Conservation (phyloP, 164 flowering plant genomes). For the Nymphaea thermarum region DNA sequence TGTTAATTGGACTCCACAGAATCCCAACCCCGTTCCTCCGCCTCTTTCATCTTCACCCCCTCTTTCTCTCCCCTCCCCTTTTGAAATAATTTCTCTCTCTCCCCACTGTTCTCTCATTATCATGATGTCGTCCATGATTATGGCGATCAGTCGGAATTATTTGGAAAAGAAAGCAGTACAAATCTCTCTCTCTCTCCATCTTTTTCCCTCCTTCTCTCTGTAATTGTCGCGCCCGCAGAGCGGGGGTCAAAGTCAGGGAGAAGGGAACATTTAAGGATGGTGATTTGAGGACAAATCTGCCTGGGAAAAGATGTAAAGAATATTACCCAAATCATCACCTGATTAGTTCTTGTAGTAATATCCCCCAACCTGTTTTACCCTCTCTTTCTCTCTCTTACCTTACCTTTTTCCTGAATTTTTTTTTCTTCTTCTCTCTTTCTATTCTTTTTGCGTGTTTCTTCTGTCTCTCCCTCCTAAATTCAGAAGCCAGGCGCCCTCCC, state of each 20-base stretch:
- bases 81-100: background rate
- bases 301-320: background rate
- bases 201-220: slow-evolving; percentile 1
- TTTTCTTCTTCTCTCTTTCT: background rate
- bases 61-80: background rate
- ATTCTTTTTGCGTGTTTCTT: background rate
- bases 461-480: no score
- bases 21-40: background rate
- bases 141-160: background rate
- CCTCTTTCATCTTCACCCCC: background rate
- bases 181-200: background rate
- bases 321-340: background rate
- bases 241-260: background rate
- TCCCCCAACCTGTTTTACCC: background rate
- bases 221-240: background rate
- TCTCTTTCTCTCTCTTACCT: no score
- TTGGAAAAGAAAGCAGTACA: background rate
- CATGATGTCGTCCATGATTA: slow-evolving; percentile 9
- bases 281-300: background rate
- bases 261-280: background rate
- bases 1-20: slow-evolving; percentile 6
- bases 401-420: no score
- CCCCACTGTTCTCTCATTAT: slow-evolving; percentile 1
- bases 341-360: background rate
- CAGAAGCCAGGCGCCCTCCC: no score